phyloP scores from a whole-genome alignment of 1,284 basidiomycete species.

The Wallemia mellicola region DNA sequence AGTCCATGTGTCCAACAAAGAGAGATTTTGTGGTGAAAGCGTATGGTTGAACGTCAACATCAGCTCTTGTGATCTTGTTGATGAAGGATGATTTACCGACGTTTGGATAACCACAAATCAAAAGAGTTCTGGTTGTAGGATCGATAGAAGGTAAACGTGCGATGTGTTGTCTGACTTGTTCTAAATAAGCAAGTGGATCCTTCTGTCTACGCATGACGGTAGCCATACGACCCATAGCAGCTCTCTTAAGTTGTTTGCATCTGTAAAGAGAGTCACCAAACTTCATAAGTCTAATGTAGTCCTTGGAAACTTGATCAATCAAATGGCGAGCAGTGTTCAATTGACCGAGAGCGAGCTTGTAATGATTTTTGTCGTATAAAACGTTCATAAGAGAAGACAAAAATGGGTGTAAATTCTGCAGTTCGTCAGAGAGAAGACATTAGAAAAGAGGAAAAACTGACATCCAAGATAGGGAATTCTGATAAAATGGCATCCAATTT shows the following conservation, averaged over 20 bases:
- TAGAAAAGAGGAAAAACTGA: conserved; percentile 15
- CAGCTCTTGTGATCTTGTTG: conserved; percentile 88
- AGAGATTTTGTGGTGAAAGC: conserved; percentile 92
- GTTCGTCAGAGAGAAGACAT: not conserved
- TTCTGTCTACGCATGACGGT: conserved; percentile 92
- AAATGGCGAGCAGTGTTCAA: conserved; percentile 73
- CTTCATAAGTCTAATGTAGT: conserved; percentile 77
- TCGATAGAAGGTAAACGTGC: conserved; percentile 85
- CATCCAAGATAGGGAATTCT: conserved; percentile 92
- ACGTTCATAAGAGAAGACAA: conserved; percentile 78
- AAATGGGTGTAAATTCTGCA: conserved; percentile 76
- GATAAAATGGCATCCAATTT: conserved; percentile 75
- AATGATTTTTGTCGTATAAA: conserved; percentile 93
- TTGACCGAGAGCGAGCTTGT: conserved; percentile 85
- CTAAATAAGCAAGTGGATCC: conserved; percentile 78
- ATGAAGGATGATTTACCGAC: conserved; percentile 93
- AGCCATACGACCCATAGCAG: conserved; percentile 84
- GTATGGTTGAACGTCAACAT: conserved; percentile 91
- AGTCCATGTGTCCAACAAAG: conserved; percentile 86
- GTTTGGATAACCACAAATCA: conserved; percentile 90
- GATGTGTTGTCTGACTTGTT: conserved; percentile 90
- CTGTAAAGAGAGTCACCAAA: conserved; percentile 86
- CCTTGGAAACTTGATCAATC: conserved; percentile 80
- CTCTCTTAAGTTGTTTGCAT: conserved; percentile 85
- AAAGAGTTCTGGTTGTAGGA: conserved; percentile 77